These are phyloP conservation scores for Psilocybe cyanescens DNA, from an alignment of 768 basidiomycete genomes.

Conservation along the genomic window DNA sequence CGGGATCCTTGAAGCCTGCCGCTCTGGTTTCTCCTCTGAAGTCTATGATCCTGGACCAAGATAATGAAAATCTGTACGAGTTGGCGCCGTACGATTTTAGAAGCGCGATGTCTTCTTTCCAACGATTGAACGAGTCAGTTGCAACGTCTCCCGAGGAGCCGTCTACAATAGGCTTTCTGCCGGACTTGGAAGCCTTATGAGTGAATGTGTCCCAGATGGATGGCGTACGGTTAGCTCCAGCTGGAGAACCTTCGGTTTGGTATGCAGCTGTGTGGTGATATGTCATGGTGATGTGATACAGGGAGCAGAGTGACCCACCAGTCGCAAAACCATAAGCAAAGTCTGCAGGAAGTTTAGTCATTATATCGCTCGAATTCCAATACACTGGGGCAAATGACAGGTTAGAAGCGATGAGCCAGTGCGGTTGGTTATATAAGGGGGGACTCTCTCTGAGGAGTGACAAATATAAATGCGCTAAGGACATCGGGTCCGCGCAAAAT, in stretches of 20 bases:
- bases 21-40: conserved; percentile 19
- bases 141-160: conserved; percentile 67
- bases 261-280: conserved; percentile 54
- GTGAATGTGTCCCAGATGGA: conserved; percentile 80
- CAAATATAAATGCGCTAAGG: background rate
- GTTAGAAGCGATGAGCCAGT: too few relatives aligned
- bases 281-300: background rate
- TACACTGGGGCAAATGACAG: too few relatives aligned
- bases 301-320: background rate
- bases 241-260: conserved; percentile 73
- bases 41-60: conserved; percentile 77
- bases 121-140: conserved; percentile 68
- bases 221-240: conserved; percentile 55
- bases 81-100: conserved; percentile 67
- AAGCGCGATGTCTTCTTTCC: conserved; percentile 69
- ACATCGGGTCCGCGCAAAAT: too few relatives aligned
- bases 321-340: background rate
- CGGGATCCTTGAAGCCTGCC: conserved; percentile 50
- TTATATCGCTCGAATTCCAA: background rate
- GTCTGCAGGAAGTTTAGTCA: background rate
- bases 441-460: background rate
- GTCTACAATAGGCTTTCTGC: conserved; percentile 49
- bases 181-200: conserved; percentile 30
- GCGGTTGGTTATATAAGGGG: background rate
- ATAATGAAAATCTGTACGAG: conserved; percentile 74